Base-by-base conservation (phyloP, 2,329 filamentous ascomycete species). In the Ophiostoma fasciatum region DNA sequence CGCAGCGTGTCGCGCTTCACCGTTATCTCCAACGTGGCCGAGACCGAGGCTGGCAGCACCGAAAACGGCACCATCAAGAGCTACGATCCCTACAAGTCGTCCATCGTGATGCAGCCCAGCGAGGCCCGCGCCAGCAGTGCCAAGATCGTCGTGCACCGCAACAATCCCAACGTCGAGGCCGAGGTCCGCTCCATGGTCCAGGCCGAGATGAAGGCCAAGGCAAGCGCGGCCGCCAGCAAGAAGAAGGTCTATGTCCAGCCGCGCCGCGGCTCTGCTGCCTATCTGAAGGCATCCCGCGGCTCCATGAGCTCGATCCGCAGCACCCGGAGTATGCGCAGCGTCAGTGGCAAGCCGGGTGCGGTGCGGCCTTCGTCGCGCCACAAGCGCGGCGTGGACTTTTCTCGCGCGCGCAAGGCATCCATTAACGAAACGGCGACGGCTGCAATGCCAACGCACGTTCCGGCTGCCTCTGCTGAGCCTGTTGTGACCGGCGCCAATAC, bases 61-160 rank as follows among this genome's bases (percentile, higher is more conserved):
- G 66, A 68, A 7, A 47, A 50, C 15, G 65, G 61, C 8, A 71
- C 64, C 0, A 51, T 65, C 10, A 54, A 70, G 43, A 90, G 79
- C 54, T 93, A 93, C 48, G 87, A 94, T 52, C 84, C 85, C 0
- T 93, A 81, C 53, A 73, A 82, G 48, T 74, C 80, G 5, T 84
- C 79, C 3, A 66, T 68, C 7, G 53, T 62, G 33, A 54, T 62
- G 26, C 55, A 61, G 25, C 49, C 52, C 7, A 49, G 47, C 25
- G 52, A 61, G 18, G 58, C 62, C 1, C 65, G 73, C 34, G 64
- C 62, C 7, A 69, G 75, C 41, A 74, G 75, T 47, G 67, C 77
- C 21, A 80, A 74, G 46, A 71, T 85, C 35, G 74, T 73, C 0
- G 64, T 90, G 32, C 78, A 84, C 48, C 71, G 74, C 18, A 61